phyloP scores from a whole-genome alignment of 1,139 yeast species.

The Geotrichum aggregatum region DNA sequence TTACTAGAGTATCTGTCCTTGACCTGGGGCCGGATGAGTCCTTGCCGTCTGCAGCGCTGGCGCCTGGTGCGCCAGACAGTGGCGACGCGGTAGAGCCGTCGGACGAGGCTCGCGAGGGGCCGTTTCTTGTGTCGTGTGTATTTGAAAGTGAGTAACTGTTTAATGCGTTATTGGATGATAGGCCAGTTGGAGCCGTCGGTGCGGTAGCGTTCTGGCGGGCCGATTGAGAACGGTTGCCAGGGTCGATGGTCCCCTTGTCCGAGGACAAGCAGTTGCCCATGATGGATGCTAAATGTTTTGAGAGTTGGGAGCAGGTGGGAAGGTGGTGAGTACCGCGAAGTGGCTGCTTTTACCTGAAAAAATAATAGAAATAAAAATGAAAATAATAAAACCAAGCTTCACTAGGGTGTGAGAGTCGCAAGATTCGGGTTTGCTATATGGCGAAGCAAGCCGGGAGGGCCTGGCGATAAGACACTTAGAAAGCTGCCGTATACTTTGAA shows the following conservation, averaged over 20 bases:
- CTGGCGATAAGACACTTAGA: too few relatives aligned
- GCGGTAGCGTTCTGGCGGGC: not conserved
- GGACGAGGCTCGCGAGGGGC: not conserved
- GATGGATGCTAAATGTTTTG: not conserved
- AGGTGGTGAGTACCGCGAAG: not conserved
- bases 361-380: not conserved
- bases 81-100: conserved; percentile 7
- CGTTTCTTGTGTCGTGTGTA: conserved; percentile 1
- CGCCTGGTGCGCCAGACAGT: conserved; percentile 1
- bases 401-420: too few relatives aligned
- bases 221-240: not conserved
- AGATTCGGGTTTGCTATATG: too few relatives aligned
- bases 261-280: conserved; percentile 5
- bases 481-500: too few relatives aligned
- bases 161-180: conserved; percentile 3
- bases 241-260: not conserved
- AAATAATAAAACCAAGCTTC: not conserved
- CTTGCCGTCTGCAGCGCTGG: not conserved
- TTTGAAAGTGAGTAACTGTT: conserved; percentile 5
- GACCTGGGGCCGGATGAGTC: not conserved
- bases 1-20: not conserved
- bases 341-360: not conserved
- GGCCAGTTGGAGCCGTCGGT: not conserved
- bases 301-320: not conserved
- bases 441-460: too few relatives aligned